Evolutionary conservation across 352 stramenopile species (phyloP), one percentile per base, ranked within the genome.

Genomic region (Plasmopara halstedii): DNA sequence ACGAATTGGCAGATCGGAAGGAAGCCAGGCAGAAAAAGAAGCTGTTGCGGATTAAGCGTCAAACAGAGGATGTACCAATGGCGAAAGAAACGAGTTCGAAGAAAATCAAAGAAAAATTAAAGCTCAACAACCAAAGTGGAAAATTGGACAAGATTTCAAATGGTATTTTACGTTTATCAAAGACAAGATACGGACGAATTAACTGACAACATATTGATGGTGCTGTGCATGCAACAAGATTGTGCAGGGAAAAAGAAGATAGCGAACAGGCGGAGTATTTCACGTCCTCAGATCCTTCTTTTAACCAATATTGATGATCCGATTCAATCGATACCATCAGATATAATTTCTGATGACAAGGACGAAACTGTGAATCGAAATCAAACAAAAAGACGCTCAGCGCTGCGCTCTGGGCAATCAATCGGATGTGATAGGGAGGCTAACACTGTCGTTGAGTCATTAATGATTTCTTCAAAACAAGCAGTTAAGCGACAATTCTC

Each of bases 401-500:
- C 11, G 6, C 25, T 11, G 25, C 25, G 25, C 25, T 29, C 25
- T 29, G 25, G 11, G 2, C 6, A 29, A 10, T 10, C 11, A 10
- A 29, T 11, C 7, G 25, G 11, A 2, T 11, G 11, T 29, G 25
- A 29, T 6, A 6, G 11, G 11, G 25, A 29, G 7, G 3, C 3
- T 4, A 29, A 1, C 11, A 11, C 25, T 29, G 25, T 25, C 15
- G 20, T 13, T 19, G 15, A 22, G 15, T 6, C 31, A 23, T 48
- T 20, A 10, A 38, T 17, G 10, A 18, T n/a, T 29, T 9, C 2
- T 1, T 42, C 36, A 29, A 44, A 31, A 19, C 18, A 18, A 29
- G 18, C 19, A 14, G 57, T 50, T 10, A 53, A 72, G 1, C 26
- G 32, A 20, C 29, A 46, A 31, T 49, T 55, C 17, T 36, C 40